These are phyloP conservation scores for Mycena belliarum DNA, from an alignment of 768 basidiomycete genomes.

Conservation along the genomic window DNA sequence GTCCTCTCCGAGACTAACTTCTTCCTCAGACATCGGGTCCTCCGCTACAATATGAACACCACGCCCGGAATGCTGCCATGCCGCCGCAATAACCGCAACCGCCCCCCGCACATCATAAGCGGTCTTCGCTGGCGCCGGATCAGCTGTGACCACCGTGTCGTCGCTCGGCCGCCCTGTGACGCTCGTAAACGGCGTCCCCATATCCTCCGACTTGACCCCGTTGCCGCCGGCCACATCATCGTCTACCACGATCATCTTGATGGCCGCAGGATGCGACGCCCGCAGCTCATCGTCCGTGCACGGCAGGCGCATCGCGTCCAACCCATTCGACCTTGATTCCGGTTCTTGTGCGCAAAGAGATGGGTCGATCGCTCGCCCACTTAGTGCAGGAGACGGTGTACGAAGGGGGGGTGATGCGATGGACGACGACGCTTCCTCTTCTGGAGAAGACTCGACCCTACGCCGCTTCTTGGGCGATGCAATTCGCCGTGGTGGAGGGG, in stretches of 20 bases:
- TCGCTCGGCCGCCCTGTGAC: constrained; percentile 60
- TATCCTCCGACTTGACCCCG: constrained; percentile 54
- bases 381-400: background rate
- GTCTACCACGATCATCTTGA: constrained; percentile 24
- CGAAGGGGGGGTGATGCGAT: constrained; percentile 9
- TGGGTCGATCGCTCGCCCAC: background rate
- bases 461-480: constrained; percentile 45
- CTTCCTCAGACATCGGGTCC: constrained; percentile 1
- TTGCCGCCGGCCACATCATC: constrained; percentile 19
- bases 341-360: constrained; percentile 12
- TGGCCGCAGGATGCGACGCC: constrained; percentile 14
- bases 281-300: constrained; percentile 1
- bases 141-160: constrained; percentile 48
- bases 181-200: constrained; percentile 49
- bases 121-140: constrained; percentile 31
- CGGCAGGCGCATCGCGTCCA: constrained; percentile 12
- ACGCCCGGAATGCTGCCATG: background rate
- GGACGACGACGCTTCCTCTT: constrained; percentile 16
- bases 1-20: constrained; percentile 22
- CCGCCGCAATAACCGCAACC: constrained; percentile 14
- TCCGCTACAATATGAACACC: background rate
- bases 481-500: constrained; percentile 21
- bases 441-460: constrained; percentile 43
- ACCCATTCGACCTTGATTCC: background rate
- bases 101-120: constrained; percentile 12